Evolutionary conservation across 768 basidiomycete species (phyloP), one percentile per base, ranked within the genome.

Genomic region (Leccinum variicolor): DNA sequence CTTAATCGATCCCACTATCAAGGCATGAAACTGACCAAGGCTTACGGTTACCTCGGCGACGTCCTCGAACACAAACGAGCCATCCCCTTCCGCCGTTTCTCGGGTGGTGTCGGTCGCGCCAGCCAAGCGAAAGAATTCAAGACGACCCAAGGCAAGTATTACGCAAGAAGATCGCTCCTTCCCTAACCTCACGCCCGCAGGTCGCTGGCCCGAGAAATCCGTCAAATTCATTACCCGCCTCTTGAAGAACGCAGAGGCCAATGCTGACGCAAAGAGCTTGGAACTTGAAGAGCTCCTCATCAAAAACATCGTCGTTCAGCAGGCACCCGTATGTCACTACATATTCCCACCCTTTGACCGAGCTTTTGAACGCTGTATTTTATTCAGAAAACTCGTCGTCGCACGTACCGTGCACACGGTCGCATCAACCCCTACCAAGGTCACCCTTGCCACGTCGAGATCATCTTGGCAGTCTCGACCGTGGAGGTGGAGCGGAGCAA

Each of bases 201-300:
- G 97, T 87, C 96, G 97, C 73, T 98, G 97, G 97, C 97, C 97
- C 73, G 95, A 93, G 81, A 98, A 99, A 80, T 98, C 94, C 52
- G 86, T 97, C 77, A 89, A 90, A 75, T 96, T 94, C 83, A 89
- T 99, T 73, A 82, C 88, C 61, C 87, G 92, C 65, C 85, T 99
- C 54, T 77, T 99, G 72, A 98, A 98, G 85, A 99, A 99, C 76
- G 97, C 97, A 45, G 96, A 98, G 76, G 89, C 97, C 65, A 99
- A 99, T 75, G 97, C 97, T 62, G 95, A 98, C 69, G 92, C 92
- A 68, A 99, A 99, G 83, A 92, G 86, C 77, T 80, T 99, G 63
- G 91, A 93, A 56, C 80, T 92, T 60, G 96, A 98, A 68, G 94
- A 95, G 61, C 87, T 99, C 55, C 65, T 77, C 73, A 95, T 98